A percentile compares a stretch with the other conserved stretches of the same genome.
These are phyloP conservation scores for Aspergillus flavus DNA, from an alignment of 2,329 filamentous ascomycete genomes.

Conservation along the genomic window DNA sequence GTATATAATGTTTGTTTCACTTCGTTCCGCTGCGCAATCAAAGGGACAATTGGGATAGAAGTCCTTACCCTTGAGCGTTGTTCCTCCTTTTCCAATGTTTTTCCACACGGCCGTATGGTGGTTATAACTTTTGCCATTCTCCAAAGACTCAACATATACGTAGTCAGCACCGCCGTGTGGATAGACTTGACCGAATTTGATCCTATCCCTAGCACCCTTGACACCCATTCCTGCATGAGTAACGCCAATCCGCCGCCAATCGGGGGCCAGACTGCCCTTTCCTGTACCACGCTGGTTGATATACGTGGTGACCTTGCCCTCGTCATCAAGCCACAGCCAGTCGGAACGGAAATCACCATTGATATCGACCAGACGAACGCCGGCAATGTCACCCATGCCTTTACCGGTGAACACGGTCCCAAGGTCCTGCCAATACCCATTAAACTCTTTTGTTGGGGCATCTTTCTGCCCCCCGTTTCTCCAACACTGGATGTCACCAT, in stretches of 20 bases:
- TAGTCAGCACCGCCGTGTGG: not conserved
- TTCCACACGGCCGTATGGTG: not conserved
- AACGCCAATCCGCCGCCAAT: not conserved
- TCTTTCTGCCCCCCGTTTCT: not conserved
- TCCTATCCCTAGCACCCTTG: not conserved
- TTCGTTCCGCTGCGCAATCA: too few species aligned
- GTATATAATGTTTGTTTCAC: too few species aligned
- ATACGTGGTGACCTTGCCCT: constrained; percentile 6
- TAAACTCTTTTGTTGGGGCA: not conserved
- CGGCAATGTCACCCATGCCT: not conserved
- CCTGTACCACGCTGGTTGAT: constrained; percentile 4
- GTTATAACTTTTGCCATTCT: not conserved
- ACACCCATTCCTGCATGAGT: constrained; percentile 7
- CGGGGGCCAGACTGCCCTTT: not conserved
- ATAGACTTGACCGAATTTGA: not conserved
- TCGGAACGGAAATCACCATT: constrained; percentile 7
- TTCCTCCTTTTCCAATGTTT: constrained; percentile 4
- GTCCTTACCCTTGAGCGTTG: not conserved
- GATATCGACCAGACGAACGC: constrained; percentile 8
- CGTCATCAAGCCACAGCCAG: not conserved
- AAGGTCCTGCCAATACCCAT: not conserved
- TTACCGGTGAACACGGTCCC: constrained; percentile 1
- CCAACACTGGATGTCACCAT: not conserved
- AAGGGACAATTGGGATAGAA: rapidly evolving
- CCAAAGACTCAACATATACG: not conserved